Percentiles rank a stretch among this genome's conserved stretches.
Evolutionary conservation across 345 rosid genomes (phyloP).

Genomic region (Syzygium jambos): DNA sequence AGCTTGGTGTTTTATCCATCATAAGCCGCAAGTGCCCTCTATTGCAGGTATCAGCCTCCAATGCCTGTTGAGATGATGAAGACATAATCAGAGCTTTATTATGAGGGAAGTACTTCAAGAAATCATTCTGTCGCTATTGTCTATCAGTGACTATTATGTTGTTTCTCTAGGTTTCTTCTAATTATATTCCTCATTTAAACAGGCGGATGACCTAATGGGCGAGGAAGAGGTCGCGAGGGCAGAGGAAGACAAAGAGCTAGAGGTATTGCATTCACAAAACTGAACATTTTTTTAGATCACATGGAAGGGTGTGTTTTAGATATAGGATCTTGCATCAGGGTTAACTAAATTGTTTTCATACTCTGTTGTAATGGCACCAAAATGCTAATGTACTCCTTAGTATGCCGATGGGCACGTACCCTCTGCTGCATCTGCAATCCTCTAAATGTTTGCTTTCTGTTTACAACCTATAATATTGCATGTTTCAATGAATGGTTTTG

Average conservation of each 20-base stretch:
- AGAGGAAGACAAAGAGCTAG: slow-evolving; percentile 31
- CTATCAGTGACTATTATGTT: not conserved
- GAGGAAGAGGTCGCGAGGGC: slow-evolving; percentile 56
- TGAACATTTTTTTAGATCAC: not conserved
- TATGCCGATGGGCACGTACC: not conserved
- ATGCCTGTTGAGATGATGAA: slow-evolving; percentile 50
- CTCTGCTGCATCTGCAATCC: not conserved
- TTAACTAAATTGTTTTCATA: not conserved
- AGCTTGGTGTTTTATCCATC: not conserved
- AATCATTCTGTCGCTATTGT: not conserved
- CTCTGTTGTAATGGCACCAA: not conserved
- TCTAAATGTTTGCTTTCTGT: not conserved
- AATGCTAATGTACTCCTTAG: not conserved
- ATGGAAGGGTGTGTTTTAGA: not conserved
- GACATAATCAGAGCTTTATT: slow-evolving; percentile 28
- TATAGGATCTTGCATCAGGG: not conserved
- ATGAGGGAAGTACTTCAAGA: slow-evolving; percentile 40
- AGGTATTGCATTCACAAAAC: not conserved
- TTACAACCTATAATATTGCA: too few species aligned
- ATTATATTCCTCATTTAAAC: slow-evolving; percentile 1
- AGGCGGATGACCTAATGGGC: slow-evolving; percentile 65
- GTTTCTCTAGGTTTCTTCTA: not conserved
- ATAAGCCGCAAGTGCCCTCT: not conserved
- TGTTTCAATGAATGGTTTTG: slow-evolving; percentile 13
- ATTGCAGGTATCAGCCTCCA: slow-evolving; percentile 58